Conservation (phyloP, 2,329 filamentous ascomycete genomes). For the Cladosporium sp. region DNA sequence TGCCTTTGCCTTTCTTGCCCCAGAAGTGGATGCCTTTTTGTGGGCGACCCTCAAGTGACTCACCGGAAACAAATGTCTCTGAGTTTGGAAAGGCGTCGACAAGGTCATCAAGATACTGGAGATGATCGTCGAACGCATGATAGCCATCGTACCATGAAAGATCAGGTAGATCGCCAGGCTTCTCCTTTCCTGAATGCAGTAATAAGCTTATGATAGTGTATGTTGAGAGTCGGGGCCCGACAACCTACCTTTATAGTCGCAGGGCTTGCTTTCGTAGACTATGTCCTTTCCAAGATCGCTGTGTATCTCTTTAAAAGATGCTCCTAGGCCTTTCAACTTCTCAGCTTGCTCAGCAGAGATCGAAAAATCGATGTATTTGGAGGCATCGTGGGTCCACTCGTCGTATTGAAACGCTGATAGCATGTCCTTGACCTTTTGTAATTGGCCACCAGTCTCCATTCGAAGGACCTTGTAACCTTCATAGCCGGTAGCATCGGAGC, state of each 20-base stretch:
- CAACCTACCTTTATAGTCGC: not conserved
- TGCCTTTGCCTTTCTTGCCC: slow-evolving; percentile 18
- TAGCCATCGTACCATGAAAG: slow-evolving; percentile 22
- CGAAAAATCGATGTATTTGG: slow-evolving; percentile 24
- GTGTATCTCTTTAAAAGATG: slow-evolving; percentile 36
- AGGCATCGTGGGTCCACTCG: slow-evolving; percentile 23
- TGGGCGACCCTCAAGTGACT: slow-evolving; percentile 21
- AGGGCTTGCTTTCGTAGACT: slow-evolving; percentile 6
- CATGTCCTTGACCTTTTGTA: slow-evolving; percentile 25
- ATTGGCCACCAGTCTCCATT: slow-evolving; percentile 4
- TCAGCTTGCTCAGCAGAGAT: slow-evolving; percentile 6
- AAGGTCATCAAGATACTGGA: slow-evolving; percentile 22
- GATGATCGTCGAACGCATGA: slow-evolving; percentile 23
- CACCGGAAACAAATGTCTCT: slow-evolving; percentile 19
- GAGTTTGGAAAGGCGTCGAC: slow-evolving; percentile 21
- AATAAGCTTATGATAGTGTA: not conserved
- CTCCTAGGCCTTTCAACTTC: slow-evolving; percentile 31
- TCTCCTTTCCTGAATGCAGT: slow-evolving; percentile 11
- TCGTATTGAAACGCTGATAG: slow-evolving; percentile 34
- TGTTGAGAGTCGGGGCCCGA: not conserved
- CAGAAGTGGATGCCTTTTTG: slow-evolving; percentile 24
- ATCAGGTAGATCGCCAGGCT: slow-evolving; percentile 14
- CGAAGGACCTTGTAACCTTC: slow-evolving; percentile 37
- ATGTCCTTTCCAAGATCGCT: slow-evolving; percentile 43
- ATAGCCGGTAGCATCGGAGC: slow-evolving; percentile 23